Evolutionary conservation across 257 asterid genomes (phyloP).

Genomic region (Linaria vulgaris): DNA sequence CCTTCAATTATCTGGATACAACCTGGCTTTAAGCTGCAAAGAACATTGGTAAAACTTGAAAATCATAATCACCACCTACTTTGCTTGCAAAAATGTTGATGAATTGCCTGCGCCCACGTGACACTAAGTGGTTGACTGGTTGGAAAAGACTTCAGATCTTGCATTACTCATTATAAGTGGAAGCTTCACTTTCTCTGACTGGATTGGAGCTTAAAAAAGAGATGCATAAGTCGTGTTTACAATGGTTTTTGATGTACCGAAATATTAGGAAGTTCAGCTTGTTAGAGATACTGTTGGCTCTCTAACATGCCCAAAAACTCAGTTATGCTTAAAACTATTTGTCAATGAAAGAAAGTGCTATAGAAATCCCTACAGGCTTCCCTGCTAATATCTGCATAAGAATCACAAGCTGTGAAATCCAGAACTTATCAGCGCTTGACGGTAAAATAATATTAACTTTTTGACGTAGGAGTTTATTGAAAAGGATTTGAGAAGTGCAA

Average conservation of each 20-base stretch:
- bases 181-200: constrained; percentile 32
- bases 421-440: too few species aligned
- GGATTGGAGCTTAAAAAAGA: neutral
- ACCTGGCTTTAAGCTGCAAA: too few species aligned
- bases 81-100: constrained; percentile 25
- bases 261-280: neutral
- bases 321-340: too few species aligned
- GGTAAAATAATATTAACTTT: too few species aligned
- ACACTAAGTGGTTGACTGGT: constrained; percentile 26
- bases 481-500: neutral
- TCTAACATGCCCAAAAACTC: neutral
- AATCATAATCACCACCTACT: neutral
- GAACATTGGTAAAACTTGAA: neutral
- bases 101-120: constrained; percentile 27
- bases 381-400: too few species aligned
- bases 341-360: neutral
- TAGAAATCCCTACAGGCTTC: neutral
- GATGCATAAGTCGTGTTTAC: constrained; percentile 7
- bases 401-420: too few species aligned
- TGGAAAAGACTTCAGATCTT: constrained; percentile 27
- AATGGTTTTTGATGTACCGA: neutral
- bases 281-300: neutral
- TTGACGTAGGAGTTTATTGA: too few species aligned
- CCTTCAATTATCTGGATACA: neutral
- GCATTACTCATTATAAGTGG: constrained; percentile 31